Evolutionary conservation across 495 filamentous ascomycete genomes (phyloP), one percentile per base, ranked within the genome.

Genomic region (Hypoxylon subgilvum): DNA sequence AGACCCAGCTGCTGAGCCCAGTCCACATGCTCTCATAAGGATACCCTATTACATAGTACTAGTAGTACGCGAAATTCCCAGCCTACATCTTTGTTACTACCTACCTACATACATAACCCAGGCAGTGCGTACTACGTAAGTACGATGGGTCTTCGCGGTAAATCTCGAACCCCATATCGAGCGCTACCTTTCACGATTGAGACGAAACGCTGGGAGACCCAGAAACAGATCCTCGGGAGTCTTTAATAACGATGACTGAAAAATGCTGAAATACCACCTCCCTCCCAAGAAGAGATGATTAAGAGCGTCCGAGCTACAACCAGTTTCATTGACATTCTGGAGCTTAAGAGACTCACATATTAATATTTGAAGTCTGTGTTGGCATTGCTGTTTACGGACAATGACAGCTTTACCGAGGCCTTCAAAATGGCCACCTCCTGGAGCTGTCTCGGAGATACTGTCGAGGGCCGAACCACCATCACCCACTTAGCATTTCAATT

Each of bases 281-380:
- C 9, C 31, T 27, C 21, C 34, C 25, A 7, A 30, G 27, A 46
- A 14, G 21, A 23, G 34, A 22, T 38, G 36, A 40, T 18, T 21
- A 8, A 43, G 21, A 2, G 17, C 28, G 57, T 60, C 57, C 57
- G 43, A 60, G 57, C 57, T 28, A 30, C 43, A 25, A 35, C 28
- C 43, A 43, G 14, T 28, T 34, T 48, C 21, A 18, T 41, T 23
- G 14, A 36, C 18, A 8, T 35, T 41, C 17, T 46, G 25, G 46
- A 46, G 31, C 58, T 62, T 56, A 62, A 62, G 27, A 62, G 44
- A 47, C 10, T 21, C 43, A 47, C 35, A 12, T 51, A 52, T 52
- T 32, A 18, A n/a, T n/a, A n/a, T n/a, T 41, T 40, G 25, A 40
- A 27, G 40, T 23, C 18, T 12, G 36, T 54, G 36, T 54, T 21